A percentile compares a stretch with the other conserved stretches of the same genome.
These are phyloP conservation scores for Aspergillus candidus DNA, from an alignment of 2,329 filamentous ascomycete genomes.

Conservation along the genomic window DNA sequence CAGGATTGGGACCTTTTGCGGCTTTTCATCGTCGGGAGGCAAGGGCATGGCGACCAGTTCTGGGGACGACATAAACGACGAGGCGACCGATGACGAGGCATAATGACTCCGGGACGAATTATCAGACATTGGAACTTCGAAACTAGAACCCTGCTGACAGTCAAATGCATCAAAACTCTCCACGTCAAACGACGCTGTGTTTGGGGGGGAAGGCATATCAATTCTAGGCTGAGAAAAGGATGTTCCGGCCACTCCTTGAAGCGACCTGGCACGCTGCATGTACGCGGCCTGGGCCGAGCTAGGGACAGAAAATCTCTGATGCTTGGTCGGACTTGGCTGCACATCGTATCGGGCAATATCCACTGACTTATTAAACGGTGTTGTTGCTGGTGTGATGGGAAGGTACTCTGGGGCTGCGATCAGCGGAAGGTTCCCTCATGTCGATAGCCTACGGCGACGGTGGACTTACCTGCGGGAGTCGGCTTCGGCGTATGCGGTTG, in stretches of 20 bases:
- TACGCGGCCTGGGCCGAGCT: conserved; percentile 30
- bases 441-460: neutral
- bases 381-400: conserved; percentile 63
- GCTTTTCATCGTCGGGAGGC: conserved; percentile 18
- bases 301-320: conserved; percentile 26
- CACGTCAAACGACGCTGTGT: conserved; percentile 44
- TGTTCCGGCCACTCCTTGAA: conserved; percentile 39
- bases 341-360: conserved; percentile 34
- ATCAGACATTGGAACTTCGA: conserved; percentile 22
- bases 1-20: conserved; percentile 27
- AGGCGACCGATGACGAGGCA: conserved; percentile 38
- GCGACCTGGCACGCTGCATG: conserved; percentile 43
- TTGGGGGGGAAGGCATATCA: conserved; percentile 52
- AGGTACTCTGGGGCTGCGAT: conserved; percentile 48
- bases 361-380: conserved; percentile 45
- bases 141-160: conserved; percentile 44
- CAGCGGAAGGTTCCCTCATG: conserved; percentile 8
- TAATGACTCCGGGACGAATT: conserved; percentile 37
- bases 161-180: conserved; percentile 47
- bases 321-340: conserved; percentile 37
- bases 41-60: conserved; percentile 44
- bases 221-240: conserved; percentile 34
- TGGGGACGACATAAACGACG: conserved; percentile 48
- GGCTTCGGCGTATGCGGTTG: conserved; percentile 60
- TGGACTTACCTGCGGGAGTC: conserved; percentile 52